phyloP scores from a whole-genome alignment of 441 rosid genomes.

The Populus hybrid region DNA sequence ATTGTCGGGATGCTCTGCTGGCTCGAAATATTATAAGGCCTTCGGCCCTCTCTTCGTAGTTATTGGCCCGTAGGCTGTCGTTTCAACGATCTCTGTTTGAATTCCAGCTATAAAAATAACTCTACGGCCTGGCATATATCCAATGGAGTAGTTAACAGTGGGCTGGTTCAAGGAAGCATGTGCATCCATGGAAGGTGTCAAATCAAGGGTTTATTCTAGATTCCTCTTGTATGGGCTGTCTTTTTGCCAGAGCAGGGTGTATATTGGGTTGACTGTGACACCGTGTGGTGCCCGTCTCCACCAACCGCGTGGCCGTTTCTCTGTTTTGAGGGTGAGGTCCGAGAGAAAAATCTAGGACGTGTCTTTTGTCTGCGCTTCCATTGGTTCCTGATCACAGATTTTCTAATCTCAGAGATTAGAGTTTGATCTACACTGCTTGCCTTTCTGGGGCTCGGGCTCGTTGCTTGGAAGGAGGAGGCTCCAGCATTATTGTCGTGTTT shows the following conservation, averaged over 20 bases:
- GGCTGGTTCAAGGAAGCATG: not conserved
- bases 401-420: not conserved
- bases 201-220: not conserved
- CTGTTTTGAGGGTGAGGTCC: not conserved
- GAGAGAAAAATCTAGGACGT: not conserved
- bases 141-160: not conserved
- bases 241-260: not conserved
- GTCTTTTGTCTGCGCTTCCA: not conserved
- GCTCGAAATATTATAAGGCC: not conserved
- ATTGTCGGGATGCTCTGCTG: not conserved
- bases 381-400: slow-evolving; percentile 5
- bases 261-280: not conserved
- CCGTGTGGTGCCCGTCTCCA: slow-evolving; percentile 18
- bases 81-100: not conserved
- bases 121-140: not conserved
- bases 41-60: not conserved
- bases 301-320: slow-evolving; percentile 12
- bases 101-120: not conserved
- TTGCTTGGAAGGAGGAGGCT: not conserved
- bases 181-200: not conserved
- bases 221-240: not conserved
- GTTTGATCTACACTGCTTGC: not conserved
- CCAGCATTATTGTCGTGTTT: not conserved
- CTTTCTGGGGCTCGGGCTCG: not conserved
- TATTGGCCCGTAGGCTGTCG: not conserved